Evolutionary conservation across 352 stramenopile genomes (phyloP).

Genomic region (Elongisporangium anandrum): DNA sequence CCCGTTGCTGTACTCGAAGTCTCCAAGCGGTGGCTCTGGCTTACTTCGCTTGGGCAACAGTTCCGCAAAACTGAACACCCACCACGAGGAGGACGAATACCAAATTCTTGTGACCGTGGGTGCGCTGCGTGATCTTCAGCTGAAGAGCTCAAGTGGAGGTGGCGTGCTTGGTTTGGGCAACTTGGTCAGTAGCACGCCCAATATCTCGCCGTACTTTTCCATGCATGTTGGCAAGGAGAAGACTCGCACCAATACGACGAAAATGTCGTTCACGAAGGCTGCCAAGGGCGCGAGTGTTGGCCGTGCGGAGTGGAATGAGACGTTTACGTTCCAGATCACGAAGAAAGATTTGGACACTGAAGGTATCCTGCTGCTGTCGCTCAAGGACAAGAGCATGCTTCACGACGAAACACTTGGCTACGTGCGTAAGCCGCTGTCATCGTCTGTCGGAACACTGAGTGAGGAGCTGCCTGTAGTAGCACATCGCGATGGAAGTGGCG

Average conservation of each 20-base stretch:
- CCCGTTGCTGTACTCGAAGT: conserved; percentile 55
- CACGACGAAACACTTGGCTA: conserved; percentile 39
- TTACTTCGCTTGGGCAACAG: conserved; percentile 18
- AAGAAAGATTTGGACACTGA: conserved; percentile 41
- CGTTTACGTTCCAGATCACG: conserved; percentile 70
- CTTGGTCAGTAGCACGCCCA: conserved; percentile 68
- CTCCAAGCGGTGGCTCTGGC: conserved; percentile 18
- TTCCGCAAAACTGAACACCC: conserved; percentile 12
- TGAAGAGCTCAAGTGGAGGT: conserved; percentile 57
- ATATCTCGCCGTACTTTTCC: conserved; percentile 77
- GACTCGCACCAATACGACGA: conserved; percentile 65
- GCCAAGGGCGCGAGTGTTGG: conserved; percentile 42
- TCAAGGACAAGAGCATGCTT: conserved; percentile 57
- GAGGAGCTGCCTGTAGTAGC: conserved; percentile 14
- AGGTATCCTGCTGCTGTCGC: conserved; percentile 19
- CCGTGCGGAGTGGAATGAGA: conserved; percentile 67
- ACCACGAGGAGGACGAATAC: conserved; percentile 34
- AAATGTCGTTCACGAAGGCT: conserved; percentile 50
- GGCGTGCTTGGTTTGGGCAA: conserved; percentile 70
- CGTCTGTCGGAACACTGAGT: conserved; percentile 4
- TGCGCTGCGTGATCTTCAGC: conserved; percentile 48
- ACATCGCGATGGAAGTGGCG: conserved; percentile 15
- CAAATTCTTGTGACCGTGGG: conserved; percentile 73
- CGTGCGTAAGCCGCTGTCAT: conserved; percentile 11
- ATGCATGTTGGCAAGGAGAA: conserved; percentile 67